Evolutionary conservation across 2,329 filamentous ascomycete genomes (phyloP).

Genomic region (Aspergillus calidoustus): DNA sequence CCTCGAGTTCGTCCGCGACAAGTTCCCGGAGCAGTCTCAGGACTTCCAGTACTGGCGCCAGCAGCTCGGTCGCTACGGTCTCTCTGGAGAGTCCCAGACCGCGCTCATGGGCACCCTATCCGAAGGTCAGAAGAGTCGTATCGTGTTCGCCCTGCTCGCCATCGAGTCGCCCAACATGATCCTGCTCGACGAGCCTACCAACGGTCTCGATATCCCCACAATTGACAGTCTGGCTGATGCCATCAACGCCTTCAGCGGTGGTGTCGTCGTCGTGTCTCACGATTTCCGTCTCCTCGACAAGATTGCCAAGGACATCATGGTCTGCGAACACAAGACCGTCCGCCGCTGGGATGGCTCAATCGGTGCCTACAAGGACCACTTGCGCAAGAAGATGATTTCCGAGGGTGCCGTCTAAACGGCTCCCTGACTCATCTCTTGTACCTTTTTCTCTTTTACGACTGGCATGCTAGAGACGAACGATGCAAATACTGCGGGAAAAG

Average conservation of each 20-base stretch:
- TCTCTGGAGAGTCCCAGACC: conserved; percentile 91
- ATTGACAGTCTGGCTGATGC: conserved; percentile 97
- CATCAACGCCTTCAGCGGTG: conserved; percentile 93
- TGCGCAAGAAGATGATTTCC: conserved; percentile 98
- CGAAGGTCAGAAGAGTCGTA: conserved; percentile 96
- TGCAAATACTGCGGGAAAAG: conserved; percentile 21
- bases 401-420: conserved; percentile 76
- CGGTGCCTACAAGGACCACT: conserved; percentile 95
- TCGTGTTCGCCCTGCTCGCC: conserved; percentile 94
- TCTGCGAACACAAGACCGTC: conserved; percentile 97
- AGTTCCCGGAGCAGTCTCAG: conserved; percentile 85
- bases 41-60: conserved; percentile 99
- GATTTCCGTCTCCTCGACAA: conserved; percentile 99
- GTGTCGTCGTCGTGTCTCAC: conserved; percentile 97
- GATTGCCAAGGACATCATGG: conserved; percentile 99
- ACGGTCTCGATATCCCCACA: conserved; percentile 98
- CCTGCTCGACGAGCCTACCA: conserved; percentile 96
- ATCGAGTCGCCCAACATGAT: conserved; percentile 98
- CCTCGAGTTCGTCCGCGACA: conserved; percentile 96
- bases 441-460: conserved; percentile 31
- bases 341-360: conserved; percentile 87
- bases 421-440: neutral
- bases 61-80: conserved; percentile 92
- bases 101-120: conserved; percentile 97
- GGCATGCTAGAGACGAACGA: conserved; percentile 37